Base-by-base conservation (phyloP, 2,329 filamentous ascomycete genomes). In the Atkinsonella texensis region DNA sequence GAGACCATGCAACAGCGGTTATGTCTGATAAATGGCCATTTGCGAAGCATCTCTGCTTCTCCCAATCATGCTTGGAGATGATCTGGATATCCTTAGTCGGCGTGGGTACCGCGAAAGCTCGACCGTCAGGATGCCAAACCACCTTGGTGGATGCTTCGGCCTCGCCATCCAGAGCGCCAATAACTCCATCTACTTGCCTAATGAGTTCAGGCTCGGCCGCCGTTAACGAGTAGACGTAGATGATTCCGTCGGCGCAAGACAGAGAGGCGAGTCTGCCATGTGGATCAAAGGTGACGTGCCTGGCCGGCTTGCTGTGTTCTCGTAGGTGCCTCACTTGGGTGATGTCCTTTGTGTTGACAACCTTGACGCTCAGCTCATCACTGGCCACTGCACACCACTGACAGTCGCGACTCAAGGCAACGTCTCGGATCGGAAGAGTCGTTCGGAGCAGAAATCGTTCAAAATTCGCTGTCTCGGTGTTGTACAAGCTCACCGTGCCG, bases 351-450 rank as follows among this genome's bases (percentile, higher is more conserved):
- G 85, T 85, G 60, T 85, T 86, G 55, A 98, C 88, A 20, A 98
- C 72, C 66, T 95, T 95, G 58, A 97, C 88, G 1, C 84, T 86
- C 53, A 95, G 74, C 67, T 98, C 93, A 66, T 97, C 94, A 74
- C 90, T 96, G n/a, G 90, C 89, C 28, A 97, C 89, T 32, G 93
- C 93, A 57, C 85, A 87, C 90, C 89, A 97, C 60, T 87, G 79
- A 0, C 80, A 78, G 64, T 97, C 87, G 2, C 81, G 79, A 2
- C 89, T 90, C 13, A 98, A 73, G 4, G 87, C 83, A 50, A 98
- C 74, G 65, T 96, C 89, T 61, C 93, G 81, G 33, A 96, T 81
- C 0, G 93, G 88, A 2, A 96, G 73, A n/a, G 89, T 84, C 53
- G 84, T 87, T 57, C 93, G 83, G 28, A 89, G 78, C 48, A 98